Percentiles rank a stretch among this genome's conserved stretches.
phyloP scores from a whole-genome alignment of 768 basidiomycete species.

The Rhodotorula babjevae region DNA sequence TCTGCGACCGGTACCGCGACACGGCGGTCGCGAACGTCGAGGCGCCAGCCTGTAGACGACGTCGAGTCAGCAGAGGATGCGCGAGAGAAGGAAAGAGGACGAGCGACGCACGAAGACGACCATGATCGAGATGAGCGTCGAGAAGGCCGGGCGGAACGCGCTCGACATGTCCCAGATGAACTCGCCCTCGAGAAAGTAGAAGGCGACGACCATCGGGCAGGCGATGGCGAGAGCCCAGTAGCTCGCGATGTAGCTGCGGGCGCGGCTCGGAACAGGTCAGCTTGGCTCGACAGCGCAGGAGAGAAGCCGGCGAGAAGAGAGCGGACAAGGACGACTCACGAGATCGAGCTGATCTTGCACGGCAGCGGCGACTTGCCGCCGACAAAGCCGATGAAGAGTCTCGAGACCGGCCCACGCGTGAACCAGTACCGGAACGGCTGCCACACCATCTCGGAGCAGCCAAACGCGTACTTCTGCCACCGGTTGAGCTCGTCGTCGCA shows the following conservation, averaged over 20 bases:
- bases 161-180: slow-evolving; percentile 38
- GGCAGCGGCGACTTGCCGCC: background rate
- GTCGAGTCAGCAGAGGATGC: slow-evolving; percentile 60
- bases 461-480: slow-evolving; percentile 65
- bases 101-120: slow-evolving; percentile 58
- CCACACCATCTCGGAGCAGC: slow-evolving; percentile 61
- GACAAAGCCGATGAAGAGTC: slow-evolving; percentile 2
- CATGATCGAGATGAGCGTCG: slow-evolving; percentile 69
- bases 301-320: too few species aligned
- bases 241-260: slow-evolving; percentile 51
- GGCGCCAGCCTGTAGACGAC: slow-evolving; percentile 56
- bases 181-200: slow-evolving; percentile 66
- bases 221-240: slow-evolving; percentile 63
- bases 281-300: too few species aligned
- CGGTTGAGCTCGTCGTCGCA: slow-evolving; percentile 83
- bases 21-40: slow-evolving; percentile 50
- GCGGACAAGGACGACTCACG: slow-evolving; percentile 12
- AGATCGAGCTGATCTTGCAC: background rate
- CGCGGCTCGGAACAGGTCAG: background rate
- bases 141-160: slow-evolving; percentile 50
- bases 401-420: slow-evolving; percentile 10
- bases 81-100: slow-evolving; percentile 61
- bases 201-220: slow-evolving; percentile 60
- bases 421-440: slow-evolving; percentile 58
- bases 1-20: slow-evolving; percentile 15